A percentile compares a stretch with the other conserved stretches of the same genome.
phyloP scores from a whole-genome alignment of 768 basidiomycete genomes.

The Lactarius vividus region DNA sequence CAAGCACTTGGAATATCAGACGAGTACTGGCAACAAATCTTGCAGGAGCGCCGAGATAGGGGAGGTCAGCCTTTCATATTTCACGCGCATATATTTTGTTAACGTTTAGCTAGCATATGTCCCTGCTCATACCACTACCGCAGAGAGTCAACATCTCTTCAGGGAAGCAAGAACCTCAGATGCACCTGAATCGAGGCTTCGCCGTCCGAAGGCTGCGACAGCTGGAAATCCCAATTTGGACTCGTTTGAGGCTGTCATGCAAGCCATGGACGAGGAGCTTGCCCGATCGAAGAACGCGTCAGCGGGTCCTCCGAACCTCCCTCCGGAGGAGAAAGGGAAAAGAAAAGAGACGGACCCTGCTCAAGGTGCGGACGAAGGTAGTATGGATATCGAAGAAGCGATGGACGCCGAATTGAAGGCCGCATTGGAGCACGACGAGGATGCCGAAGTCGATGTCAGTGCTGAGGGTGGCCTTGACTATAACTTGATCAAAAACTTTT shows the following conservation, averaged over 20 bases:
- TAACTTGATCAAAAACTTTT: slow-evolving; percentile 91
- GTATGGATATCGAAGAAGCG: slow-evolving; percentile 71
- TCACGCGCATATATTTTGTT: neutral
- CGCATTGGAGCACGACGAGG: slow-evolving; percentile 54
- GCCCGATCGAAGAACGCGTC: slow-evolving; percentile 37
- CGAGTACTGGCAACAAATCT: slow-evolving; percentile 85
- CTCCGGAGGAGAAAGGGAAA: slow-evolving; percentile 33
- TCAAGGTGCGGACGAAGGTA: slow-evolving; percentile 42
- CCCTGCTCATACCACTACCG: slow-evolving; percentile 26
- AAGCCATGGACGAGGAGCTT: slow-evolving; percentile 88
- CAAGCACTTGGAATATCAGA: slow-evolving; percentile 87
- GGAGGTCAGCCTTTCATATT: slow-evolving; percentile 63
- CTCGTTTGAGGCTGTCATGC: slow-evolving; percentile 96
- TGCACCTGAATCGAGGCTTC: slow-evolving; percentile 8
- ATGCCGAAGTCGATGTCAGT: slow-evolving; percentile 53
- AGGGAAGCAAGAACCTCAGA: neutral
- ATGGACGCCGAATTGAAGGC: slow-evolving; percentile 87
- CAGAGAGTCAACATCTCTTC: slow-evolving; percentile 10
- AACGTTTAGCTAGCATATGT: slow-evolving; percentile 29
- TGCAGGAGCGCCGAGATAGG: slow-evolving; percentile 69
- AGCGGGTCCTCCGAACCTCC: neutral
- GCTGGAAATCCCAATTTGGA: slow-evolving; percentile 69
- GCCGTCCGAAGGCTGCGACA: slow-evolving; percentile 34
- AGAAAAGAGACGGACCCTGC: slow-evolving; percentile 41
- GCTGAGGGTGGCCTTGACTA: slow-evolving; percentile 65